phyloP scores from a whole-genome alignment of 345 rosid genomes.

The Noccaea bulbosa region DNA sequence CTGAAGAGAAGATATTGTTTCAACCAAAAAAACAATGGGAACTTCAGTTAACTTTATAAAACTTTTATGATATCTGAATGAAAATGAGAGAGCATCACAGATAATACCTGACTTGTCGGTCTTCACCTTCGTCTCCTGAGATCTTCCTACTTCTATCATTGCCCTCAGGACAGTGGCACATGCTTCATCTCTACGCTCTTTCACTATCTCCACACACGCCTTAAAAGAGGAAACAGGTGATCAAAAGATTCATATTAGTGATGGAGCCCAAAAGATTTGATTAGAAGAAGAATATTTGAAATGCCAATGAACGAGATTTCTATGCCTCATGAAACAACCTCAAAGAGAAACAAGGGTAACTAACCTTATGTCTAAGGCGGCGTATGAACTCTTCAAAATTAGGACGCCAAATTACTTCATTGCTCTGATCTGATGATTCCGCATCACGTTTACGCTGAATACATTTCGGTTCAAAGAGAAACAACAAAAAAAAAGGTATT shows the following conservation, averaged over 20 bases:
- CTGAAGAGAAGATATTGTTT: slow-evolving; percentile 49
- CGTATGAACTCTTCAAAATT: slow-evolving; percentile 79
- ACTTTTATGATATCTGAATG: slow-evolving; percentile 1
- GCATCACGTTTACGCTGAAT: slow-evolving; percentile 62
- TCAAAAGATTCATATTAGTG: not conserved
- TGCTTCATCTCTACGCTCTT: slow-evolving; percentile 65
- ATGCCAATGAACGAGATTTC: not conserved
- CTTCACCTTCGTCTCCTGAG: slow-evolving; percentile 74
- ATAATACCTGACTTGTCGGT: slow-evolving; percentile 64
- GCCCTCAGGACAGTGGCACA: slow-evolving; percentile 74
- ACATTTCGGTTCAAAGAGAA: slow-evolving; percentile 27
- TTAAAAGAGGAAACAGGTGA: slow-evolving; percentile 18
- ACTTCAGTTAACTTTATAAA: not conserved
- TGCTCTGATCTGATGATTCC: slow-evolving; percentile 48
- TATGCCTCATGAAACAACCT: slow-evolving; percentile 10
- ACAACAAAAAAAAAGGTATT: slow-evolving; percentile 16
- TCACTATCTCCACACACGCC: slow-evolving; percentile 74
- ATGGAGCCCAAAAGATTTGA: not conserved
- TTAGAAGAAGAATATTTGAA: not conserved
- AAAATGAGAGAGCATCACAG: slow-evolving; percentile 20
- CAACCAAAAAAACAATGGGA: not conserved
- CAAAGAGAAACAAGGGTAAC: slow-evolving; percentile 31
- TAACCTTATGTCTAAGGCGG: slow-evolving; percentile 80
- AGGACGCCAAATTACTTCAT: slow-evolving; percentile 73
- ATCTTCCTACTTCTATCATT: slow-evolving; percentile 77